These are phyloP conservation scores for Wickerhamiella allomyrinae DNA, from an alignment of 805 yeast genomes.

Conservation along the genomic window DNA sequence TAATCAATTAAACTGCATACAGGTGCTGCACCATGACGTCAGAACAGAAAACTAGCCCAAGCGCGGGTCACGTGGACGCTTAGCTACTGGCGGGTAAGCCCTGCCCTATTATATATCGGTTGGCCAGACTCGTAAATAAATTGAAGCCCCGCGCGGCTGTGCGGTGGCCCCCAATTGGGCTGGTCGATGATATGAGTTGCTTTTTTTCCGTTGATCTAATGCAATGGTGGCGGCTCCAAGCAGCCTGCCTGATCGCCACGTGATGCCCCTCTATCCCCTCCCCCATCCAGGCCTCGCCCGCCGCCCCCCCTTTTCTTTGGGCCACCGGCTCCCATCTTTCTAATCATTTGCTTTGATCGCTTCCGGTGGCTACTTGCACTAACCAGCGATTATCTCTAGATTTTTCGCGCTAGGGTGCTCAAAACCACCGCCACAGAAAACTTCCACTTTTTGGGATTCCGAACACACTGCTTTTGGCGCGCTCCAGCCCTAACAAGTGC, in stretches of 20 bases:
- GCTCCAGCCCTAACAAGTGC: not conserved
- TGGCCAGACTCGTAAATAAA: no score
- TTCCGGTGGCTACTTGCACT: not conserved
- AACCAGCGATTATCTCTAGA: not conserved
- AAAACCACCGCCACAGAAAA: not conserved
- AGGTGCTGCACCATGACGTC: no score
- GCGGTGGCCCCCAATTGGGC: no score
- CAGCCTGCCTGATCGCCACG: not conserved
- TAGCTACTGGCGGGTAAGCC: no score
- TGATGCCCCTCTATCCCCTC: not conserved
- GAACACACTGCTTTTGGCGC: not conserved
- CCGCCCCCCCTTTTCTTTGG: not conserved
- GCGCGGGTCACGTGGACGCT: no score
- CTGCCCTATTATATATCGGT: no score
- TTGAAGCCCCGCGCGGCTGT: no score
- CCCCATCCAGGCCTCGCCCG: no score
- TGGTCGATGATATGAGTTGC: no score
- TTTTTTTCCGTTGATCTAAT: no score
- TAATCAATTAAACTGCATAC: no score
- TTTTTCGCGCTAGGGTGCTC: not conserved
- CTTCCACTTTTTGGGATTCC: not conserved
- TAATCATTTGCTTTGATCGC: not conserved
- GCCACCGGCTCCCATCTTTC: not conserved
- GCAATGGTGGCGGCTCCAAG: not conserved
- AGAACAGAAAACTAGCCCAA: no score